Percentiles rank a stretch among this genome's conserved stretches.
phyloP scores from a whole-genome alignment of 352 stramenopile genomes.

The Globisporangium carolinianum region DNA sequence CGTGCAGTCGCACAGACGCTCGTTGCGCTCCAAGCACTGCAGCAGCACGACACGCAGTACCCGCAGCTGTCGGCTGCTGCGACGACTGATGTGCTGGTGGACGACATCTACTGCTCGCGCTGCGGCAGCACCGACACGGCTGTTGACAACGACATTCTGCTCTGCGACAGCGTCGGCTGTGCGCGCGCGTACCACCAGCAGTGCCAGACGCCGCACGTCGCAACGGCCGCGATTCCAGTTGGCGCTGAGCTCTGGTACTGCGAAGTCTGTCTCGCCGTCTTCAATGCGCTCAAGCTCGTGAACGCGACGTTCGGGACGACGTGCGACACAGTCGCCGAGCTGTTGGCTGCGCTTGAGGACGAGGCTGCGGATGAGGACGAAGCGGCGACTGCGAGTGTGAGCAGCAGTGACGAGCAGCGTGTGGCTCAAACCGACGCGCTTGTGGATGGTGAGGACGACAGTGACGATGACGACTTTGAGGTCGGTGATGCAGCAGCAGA shows the following conservation, averaged over 20 bases:
- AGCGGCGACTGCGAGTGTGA: constrained; percentile 27
- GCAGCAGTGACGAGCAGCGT: constrained; percentile 24
- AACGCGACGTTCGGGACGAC: constrained; percentile 73
- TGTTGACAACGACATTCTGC: constrained; percentile 76
- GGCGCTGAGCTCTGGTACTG: constrained; percentile 79
- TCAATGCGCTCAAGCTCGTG: constrained; percentile 73
- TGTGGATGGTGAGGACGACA: constrained; percentile 17
- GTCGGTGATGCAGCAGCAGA: too few species aligned
- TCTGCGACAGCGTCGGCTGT: constrained; percentile 72
- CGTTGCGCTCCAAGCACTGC: constrained; percentile 29
- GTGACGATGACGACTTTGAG: constrained; percentile 7
- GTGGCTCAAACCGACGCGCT: too few species aligned
- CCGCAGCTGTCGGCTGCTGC: constrained; percentile 26
- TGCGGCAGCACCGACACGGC: constrained; percentile 58
- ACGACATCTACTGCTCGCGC: constrained; percentile 74
- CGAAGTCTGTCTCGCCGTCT: constrained; percentile 63
- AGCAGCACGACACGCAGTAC: constrained; percentile 43
- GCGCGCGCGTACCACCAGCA: constrained; percentile 76
- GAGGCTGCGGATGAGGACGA: constrained; percentile 11
- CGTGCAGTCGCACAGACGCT: constrained; percentile 40
- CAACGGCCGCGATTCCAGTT: constrained; percentile 52
- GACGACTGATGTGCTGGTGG: constrained; percentile 13
- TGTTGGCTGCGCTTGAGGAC: constrained; percentile 35
- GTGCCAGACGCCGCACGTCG: constrained; percentile 56
- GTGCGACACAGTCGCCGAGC: constrained; percentile 48